Base-by-base conservation (phyloP, 2,329 filamentous ascomycete genomes). In the Trichoderma pleuroti region DNA sequence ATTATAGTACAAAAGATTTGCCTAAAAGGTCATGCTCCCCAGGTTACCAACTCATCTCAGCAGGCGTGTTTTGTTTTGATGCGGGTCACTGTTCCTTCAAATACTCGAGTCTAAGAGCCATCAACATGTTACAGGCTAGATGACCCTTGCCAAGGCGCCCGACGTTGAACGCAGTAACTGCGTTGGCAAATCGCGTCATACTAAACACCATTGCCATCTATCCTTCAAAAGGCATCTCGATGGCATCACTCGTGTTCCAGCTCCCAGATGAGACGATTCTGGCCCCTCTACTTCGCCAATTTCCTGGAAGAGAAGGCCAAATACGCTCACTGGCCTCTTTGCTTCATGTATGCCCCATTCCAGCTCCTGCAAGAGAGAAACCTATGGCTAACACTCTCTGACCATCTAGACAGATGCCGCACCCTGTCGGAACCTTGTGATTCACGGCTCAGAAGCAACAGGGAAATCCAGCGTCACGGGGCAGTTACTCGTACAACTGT, bases 361-460 rank as follows among this genome's bases (percentile, higher is more conserved):
- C 64, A 24, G 14, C 21, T 16, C 16, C 26, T 12, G n/a, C 46
- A 49, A n/a, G n/a, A 12, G 18, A n/a, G 26, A 42, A 11, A 54
- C 11, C 16, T 16, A 28, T 18, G 49, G 24, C 60, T 70, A 26
- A 52, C 34, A 14, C 16, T 54, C 26, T 18, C n/a, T 21, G n/a
- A 56, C 24, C 16, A 56, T 59, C 42, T 18, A 93, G 88, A 87
- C 89, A 26, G 80, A 83, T 60, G 85, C 90, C n/a, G 90, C 92
- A 34, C 90, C 88, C 70, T 92, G 92, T 70, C 84, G 89, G 12
- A 92, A 92, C 72, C 80, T 98, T 12, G 89, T 98, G 26, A 81
- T 97, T 62, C 90, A 98, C 79, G 96, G 96, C 64, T 88, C 94
- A 34, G 90, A 94, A 76, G 91, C 93, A 2, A 97, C 94, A 0